A percentile compares a stretch with the other conserved stretches of the same genome.
These are phyloP conservation scores for Plasmodium gaboni DNA, from an alignment of 169 alveolate genomes.

Conservation along the genomic window DNA sequence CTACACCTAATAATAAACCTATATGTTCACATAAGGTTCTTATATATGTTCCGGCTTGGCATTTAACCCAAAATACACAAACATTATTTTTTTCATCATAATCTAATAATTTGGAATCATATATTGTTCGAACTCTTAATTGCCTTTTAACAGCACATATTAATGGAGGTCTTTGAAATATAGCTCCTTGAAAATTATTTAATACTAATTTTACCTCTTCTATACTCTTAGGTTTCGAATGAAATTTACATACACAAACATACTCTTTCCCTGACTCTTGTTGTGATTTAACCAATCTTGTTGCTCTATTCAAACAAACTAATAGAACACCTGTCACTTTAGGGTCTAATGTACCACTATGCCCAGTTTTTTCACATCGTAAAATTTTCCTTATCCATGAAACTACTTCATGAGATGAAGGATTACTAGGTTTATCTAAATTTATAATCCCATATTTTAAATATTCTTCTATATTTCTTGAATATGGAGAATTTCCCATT, in stretches of 20 bases:
- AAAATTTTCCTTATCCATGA: slow-evolving; percentile 99
- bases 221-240: slow-evolving; percentile 86
- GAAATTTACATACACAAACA: slow-evolving; percentile 97
- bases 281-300: slow-evolving; percentile 99
- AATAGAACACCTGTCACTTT: slow-evolving; percentile 99
- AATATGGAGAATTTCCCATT: slow-evolving; percentile 98
- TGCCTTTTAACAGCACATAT: slow-evolving; percentile 99
- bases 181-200: slow-evolving; percentile 97
- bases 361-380: slow-evolving; percentile 99
- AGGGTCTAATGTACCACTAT: slow-evolving; percentile 99
- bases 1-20: slow-evolving; percentile 98
- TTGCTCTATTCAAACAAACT: slow-evolving; percentile 99
- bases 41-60: slow-evolving; percentile 99
- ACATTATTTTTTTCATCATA: slow-evolving; percentile 96
- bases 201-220: slow-evolving; percentile 90
- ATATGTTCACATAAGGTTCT: slow-evolving; percentile 99
- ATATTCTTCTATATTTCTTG: slow-evolving; percentile 95
- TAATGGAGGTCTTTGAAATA: slow-evolving; percentile 99
- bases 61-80: slow-evolving; percentile 98
- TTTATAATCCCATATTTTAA: slow-evolving; percentile 98
- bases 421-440: slow-evolving; percentile 99
- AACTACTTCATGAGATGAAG: slow-evolving; percentile 99
- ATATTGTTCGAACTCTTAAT: slow-evolving; percentile 98
- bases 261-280: slow-evolving; percentile 99
- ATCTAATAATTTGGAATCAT: slow-evolving; percentile 97